Percentiles rank a stretch among this genome's conserved stretches.
Conservation (phyloP, 2,329 filamentous ascomycete genomes). For the Pestalotiopsis sp. region DNA sequence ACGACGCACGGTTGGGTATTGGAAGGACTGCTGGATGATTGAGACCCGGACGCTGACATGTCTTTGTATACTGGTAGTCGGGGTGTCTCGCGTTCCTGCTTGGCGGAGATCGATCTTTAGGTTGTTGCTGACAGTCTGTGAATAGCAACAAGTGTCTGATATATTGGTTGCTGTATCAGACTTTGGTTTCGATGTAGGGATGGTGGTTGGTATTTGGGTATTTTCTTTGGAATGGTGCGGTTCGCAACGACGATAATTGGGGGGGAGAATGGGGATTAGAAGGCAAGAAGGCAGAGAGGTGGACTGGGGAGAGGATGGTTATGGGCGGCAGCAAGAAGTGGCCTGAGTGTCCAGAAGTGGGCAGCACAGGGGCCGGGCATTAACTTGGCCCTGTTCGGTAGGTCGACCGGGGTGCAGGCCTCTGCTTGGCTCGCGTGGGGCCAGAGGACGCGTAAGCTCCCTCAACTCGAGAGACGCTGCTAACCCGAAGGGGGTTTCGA, state of each 20-base stretch:
- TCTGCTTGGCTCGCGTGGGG: constrained; percentile 11
- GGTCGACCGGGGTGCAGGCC: constrained; percentile 11
- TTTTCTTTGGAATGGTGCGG: neutral
- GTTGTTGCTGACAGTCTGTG: constrained; percentile 3
- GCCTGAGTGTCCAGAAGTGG: constrained; percentile 14
- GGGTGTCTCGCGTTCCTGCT: neutral
- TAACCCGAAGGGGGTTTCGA: neutral
- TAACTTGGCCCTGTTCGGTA: constrained; percentile 16
- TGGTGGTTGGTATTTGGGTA: neutral
- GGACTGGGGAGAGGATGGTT: constrained; percentile 10
- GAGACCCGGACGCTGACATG: constrained; percentile 15
- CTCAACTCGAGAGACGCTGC: constrained; percentile 3
- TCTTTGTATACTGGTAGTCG: constrained; percentile 1
- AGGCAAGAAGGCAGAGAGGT: constrained; percentile 1
- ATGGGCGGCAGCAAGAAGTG: constrained; percentile 14
- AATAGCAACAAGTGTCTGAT: constrained; percentile 13
- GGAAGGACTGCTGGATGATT: constrained; percentile 20
- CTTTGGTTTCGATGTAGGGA: constrained; percentile 12
- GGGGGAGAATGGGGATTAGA: constrained; percentile 2
- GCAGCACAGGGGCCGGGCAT: constrained; percentile 10
- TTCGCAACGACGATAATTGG: neutral
- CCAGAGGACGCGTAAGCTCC: constrained; percentile 16
- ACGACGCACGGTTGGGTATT: constrained; percentile 33
- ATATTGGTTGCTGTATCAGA: constrained; percentile 10
- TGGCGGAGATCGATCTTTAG: neutral